A percentile compares a stretch with the other conserved stretches of the same genome.
Conservation (phyloP, 106 monocot genomes). For the Cymbidium sinense region DNA sequence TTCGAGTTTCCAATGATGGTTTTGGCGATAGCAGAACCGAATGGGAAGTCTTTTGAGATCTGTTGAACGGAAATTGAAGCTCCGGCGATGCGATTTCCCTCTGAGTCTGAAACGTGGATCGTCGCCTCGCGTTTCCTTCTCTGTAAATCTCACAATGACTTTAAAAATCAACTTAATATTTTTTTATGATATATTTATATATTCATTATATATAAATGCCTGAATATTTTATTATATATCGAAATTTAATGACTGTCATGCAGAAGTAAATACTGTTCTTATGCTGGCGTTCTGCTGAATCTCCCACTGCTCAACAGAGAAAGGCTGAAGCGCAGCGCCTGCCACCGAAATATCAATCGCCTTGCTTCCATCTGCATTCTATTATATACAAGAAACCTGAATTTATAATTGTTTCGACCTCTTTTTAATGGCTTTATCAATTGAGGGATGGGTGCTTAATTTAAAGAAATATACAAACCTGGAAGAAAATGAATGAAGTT, state of each 20-base stretch:
- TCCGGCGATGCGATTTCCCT: slow-evolving; percentile 40
- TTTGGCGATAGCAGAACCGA: slow-evolving; percentile 76
- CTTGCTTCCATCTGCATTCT: slow-evolving; percentile 13
- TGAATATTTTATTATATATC: no score
- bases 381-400: neutral
- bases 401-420: neutral
- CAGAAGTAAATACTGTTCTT: slow-evolving; percentile 36
- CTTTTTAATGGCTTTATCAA: neutral
- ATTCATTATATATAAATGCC: no score
- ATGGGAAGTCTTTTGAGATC: slow-evolving; percentile 63
- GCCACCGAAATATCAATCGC: slow-evolving; percentile 40
- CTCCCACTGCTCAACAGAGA: slow-evolving; percentile 68
- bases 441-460: neutral
- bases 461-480: slow-evolving; percentile 25
- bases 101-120: slow-evolving; percentile 57
- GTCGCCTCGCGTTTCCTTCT: slow-evolving; percentile 56
- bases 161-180: no score
- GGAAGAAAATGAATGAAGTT: slow-evolving; percentile 59
- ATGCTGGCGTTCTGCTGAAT: slow-evolving; percentile 60
- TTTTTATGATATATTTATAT: no score
- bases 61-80: slow-evolving; percentile 51
- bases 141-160: slow-evolving; percentile 14
- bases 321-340: slow-evolving; percentile 73
- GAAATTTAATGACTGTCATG: neutral
- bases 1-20: slow-evolving; percentile 63